phyloP scores from a whole-genome alignment of 345 rosid genomes.

The Isatis tinctoria region DNA sequence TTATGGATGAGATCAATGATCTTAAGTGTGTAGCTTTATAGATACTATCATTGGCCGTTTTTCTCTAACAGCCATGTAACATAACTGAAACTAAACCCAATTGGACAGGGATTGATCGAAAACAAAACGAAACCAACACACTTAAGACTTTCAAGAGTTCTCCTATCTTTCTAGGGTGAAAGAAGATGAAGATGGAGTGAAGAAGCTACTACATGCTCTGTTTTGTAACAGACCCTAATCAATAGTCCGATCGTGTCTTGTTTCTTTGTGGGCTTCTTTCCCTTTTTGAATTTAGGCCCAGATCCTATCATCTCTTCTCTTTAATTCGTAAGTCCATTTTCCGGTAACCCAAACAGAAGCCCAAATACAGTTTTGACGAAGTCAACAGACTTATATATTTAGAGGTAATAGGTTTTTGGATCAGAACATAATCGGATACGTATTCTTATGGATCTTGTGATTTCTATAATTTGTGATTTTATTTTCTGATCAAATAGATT shows the following conservation, averaged over 20 bases:
- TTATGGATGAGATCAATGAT: background rate
- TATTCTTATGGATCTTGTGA: too few species aligned
- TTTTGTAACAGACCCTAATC: background rate
- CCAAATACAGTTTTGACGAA: background rate
- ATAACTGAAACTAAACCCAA: background rate
- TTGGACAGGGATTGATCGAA: background rate
- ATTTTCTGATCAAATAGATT: too few species aligned
- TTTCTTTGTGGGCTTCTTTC: background rate
- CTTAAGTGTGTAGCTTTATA: background rate
- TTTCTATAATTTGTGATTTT: too few species aligned
- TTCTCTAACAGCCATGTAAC: background rate
- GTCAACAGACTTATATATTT: too few species aligned
- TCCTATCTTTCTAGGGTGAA: background rate
- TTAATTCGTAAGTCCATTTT: background rate
- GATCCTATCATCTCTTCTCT: background rate
- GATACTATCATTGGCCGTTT: background rate
- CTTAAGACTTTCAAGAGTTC: background rate
- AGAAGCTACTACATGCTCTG: background rate
- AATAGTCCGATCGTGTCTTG: background rate
- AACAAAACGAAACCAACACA: background rate
- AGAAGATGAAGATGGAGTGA: background rate
- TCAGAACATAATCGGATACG: too few species aligned
- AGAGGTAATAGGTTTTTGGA: too few species aligned
- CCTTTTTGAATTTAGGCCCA: background rate
- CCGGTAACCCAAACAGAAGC: background rate